Conservation (phyloP, 805 yeast species). For the Candida sanyiensis region DNA sequence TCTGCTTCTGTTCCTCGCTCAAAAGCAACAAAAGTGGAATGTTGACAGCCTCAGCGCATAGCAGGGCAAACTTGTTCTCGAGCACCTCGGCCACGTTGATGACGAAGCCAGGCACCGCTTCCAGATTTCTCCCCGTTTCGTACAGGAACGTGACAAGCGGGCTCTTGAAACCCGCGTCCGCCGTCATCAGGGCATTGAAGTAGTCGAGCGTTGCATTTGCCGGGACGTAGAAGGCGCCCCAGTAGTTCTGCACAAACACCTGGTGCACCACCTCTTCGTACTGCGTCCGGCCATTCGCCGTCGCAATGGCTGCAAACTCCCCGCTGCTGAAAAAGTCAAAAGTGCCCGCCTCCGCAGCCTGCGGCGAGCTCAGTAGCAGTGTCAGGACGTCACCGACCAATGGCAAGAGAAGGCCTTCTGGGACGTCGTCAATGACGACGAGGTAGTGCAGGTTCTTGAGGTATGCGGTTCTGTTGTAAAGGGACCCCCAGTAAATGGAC, state of each 20-base stretch:
- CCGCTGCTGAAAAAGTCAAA: constrained; percentile 11
- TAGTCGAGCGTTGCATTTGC: constrained; percentile 36
- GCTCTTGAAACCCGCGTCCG: constrained; percentile 11
- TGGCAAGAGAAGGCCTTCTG: constrained; percentile 12
- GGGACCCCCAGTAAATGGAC: constrained; percentile 26
- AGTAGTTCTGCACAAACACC: constrained; percentile 48
- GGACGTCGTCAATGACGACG: constrained; percentile 20
- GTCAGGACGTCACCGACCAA: constrained; percentile 9
- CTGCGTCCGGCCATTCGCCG: constrained; percentile 9
- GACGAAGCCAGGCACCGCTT: constrained; percentile 37
- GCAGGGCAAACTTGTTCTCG: constrained; percentile 11
- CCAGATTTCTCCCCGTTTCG: constrained; percentile 56
- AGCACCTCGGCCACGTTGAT: constrained; percentile 31
- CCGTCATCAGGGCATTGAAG: constrained; percentile 16
- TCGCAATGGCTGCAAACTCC: constrained; percentile 8
- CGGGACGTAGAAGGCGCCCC: constrained; percentile 52
- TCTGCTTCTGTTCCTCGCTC: constrained; percentile 1
- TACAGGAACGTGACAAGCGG: constrained; percentile 34
- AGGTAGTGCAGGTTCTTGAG: constrained; percentile 16
- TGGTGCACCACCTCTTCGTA: constrained; percentile 35
- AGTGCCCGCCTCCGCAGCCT: constrained; percentile 14
- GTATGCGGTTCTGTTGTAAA: constrained; percentile 16
- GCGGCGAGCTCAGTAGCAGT: constrained; percentile 6
- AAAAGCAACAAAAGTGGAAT: constrained; percentile 14
- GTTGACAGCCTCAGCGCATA: constrained; percentile 21